These are phyloP conservation scores for Entomophthora muscae DNA, from an alignment of 371 early-diverging fungal genomes.

Conservation along the genomic window DNA sequence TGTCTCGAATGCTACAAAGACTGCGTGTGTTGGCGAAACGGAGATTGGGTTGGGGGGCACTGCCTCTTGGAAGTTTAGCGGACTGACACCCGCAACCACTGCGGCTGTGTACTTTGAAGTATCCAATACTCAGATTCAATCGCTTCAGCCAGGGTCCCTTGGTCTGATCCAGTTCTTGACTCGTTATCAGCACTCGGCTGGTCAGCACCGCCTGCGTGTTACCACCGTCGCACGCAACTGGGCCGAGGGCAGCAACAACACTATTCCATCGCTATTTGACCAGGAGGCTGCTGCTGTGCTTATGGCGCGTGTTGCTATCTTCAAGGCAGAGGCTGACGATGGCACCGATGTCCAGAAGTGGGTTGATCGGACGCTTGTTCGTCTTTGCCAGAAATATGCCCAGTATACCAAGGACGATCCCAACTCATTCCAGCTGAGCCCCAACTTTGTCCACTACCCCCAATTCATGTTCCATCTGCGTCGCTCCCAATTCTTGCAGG, in stretches of 20 bases:
- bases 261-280: conserved; percentile 88
- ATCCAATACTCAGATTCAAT: conserved; percentile 61
- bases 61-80: conserved; percentile 86
- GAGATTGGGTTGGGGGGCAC: conserved; percentile 96
- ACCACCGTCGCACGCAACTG: conserved; percentile 91
- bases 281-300: conserved; percentile 98
- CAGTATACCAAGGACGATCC: conserved; percentile 95
- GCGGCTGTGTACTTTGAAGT: conserved; percentile 91
- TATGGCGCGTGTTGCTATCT: conserved; percentile 96
- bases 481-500: conserved; percentile 95
- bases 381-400: conserved; percentile 93
- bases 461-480: conserved; percentile 99
- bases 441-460: conserved; percentile 95
- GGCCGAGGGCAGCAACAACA: conserved; percentile 73
- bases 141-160: conserved; percentile 68
- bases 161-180: conserved; percentile 92
- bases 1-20: conserved; percentile 75
- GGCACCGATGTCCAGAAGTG: conserved; percentile 96
- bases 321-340: conserved; percentile 95
- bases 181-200: conserved; percentile 86
- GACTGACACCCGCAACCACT: conserved; percentile 71
- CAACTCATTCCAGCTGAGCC: conserved; percentile 74
- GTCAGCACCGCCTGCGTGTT: conserved; percentile 79
- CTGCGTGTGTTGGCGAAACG: conserved; percentile 84
- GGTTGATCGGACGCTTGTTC: conserved; percentile 97